Evolutionary conservation across 2,329 filamentous ascomycete genomes (phyloP).

Genomic region (Didymella keratinophila): DNA sequence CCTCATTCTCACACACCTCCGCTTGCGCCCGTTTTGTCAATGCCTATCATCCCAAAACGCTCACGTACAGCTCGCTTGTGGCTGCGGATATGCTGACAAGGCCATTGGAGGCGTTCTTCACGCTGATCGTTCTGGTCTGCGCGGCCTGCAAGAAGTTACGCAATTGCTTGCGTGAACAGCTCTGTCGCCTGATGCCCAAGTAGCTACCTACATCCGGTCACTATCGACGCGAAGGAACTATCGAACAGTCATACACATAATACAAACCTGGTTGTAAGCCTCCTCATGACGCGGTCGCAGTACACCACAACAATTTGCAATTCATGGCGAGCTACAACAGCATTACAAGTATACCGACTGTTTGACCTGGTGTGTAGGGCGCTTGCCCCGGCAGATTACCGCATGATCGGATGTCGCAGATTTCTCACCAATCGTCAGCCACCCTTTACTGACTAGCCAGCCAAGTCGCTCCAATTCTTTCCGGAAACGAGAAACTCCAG

Average conservation of each 20-base stretch:
- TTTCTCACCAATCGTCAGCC: slow-evolving; percentile 18
- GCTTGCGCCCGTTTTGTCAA: slow-evolving; percentile 26
- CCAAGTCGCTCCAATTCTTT: slow-evolving; percentile 7
- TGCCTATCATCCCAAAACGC: slow-evolving; percentile 28
- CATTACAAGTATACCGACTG: slow-evolving; percentile 10
- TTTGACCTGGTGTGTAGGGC: slow-evolving; percentile 10
- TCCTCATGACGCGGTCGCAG: slow-evolving; percentile 12
- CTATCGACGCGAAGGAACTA: background rate
- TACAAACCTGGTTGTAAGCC: slow-evolving; percentile 9
- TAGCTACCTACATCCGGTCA: background rate
- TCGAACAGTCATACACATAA: slow-evolving; percentile 13
- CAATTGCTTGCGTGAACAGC: slow-evolving; percentile 41
- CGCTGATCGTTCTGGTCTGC: slow-evolving; percentile 23
- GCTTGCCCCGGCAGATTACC: slow-evolving; percentile 10
- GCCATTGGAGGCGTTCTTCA: slow-evolving; percentile 22
- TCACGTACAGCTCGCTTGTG: slow-evolving; percentile 36
- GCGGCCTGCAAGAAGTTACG: slow-evolving; percentile 26
- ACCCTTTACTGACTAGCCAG: slow-evolving; percentile 13
- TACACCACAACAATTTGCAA: slow-evolving; percentile 12
- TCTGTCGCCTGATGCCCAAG: slow-evolving; percentile 16
- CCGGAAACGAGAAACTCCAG: background rate
- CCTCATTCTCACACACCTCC: slow-evolving; percentile 33
- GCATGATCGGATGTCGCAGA: slow-evolving; percentile 20
- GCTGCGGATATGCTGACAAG: slow-evolving; percentile 34
- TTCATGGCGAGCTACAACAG: slow-evolving; percentile 6